Evolutionary conservation across 805 yeast genomes (phyloP).

Genomic region (Suhomyces faveliae): DNA sequence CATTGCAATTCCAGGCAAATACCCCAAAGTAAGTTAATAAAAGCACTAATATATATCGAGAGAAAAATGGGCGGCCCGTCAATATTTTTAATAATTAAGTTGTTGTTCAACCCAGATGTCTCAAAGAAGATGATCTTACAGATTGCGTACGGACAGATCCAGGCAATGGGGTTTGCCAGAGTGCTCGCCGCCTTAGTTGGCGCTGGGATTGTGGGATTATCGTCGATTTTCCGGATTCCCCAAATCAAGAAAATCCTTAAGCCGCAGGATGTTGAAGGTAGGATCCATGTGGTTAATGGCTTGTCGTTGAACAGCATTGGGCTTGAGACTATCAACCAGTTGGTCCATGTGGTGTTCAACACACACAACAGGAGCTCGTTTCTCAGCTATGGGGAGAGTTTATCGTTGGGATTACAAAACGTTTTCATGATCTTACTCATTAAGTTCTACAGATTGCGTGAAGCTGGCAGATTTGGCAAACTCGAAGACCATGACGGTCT

Average conservation of each 20-base stretch:
- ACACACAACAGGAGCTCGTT: slow-evolving; percentile 33
- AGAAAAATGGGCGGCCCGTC: slow-evolving; percentile 25
- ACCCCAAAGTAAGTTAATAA: too few relatives aligned
- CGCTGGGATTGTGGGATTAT: slow-evolving; percentile 34
- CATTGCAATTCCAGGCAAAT: too few relatives aligned
- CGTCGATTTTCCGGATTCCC: slow-evolving; percentile 40
- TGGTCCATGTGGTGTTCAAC: slow-evolving; percentile 41
- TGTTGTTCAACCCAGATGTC: slow-evolving; percentile 39
- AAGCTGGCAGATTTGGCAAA: slow-evolving; percentile 6
- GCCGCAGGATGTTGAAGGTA: slow-evolving; percentile 23
- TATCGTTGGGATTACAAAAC: slow-evolving; percentile 40
- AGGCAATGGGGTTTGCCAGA: slow-evolving; percentile 34
- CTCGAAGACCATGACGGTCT: neutral
- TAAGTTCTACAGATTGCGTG: slow-evolving; percentile 30
- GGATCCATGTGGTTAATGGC: slow-evolving; percentile 35
- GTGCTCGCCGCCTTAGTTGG: slow-evolving; percentile 34
- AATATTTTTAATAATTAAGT: slow-evolving; percentile 25
- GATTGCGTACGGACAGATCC: slow-evolving; percentile 34
- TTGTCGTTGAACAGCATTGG: slow-evolving; percentile 35
- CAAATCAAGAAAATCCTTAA: slow-evolving; percentile 36
- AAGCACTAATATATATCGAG: neutral
- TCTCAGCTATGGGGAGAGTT: slow-evolving; percentile 40
- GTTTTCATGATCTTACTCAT: slow-evolving; percentile 34
- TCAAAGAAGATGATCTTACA: slow-evolving; percentile 38
- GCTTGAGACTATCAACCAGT: slow-evolving; percentile 36